Conservation (phyloP, 2,329 filamentous ascomycete genomes). For the Ophiostoma australiae region DNA sequence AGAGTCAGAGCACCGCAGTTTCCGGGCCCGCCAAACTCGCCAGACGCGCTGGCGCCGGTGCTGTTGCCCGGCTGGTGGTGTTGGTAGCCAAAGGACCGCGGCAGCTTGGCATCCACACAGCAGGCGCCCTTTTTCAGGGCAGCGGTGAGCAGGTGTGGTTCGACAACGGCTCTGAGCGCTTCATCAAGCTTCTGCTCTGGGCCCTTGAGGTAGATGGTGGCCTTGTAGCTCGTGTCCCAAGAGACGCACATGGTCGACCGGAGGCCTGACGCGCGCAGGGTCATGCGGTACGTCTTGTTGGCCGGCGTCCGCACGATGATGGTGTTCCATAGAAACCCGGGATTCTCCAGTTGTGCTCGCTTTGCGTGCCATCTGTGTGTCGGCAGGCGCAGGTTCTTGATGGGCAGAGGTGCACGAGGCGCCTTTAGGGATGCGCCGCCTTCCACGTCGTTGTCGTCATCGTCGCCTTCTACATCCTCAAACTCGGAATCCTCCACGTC, state of each 20-base stretch:
- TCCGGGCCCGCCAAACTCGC: conserved; percentile 22
- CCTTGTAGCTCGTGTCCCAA: conserved; percentile 94
- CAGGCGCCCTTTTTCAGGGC: conserved; percentile 18
- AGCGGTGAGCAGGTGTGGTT: conserved; percentile 21
- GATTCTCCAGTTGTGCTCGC: conserved; percentile 78
- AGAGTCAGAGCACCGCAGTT: conserved; percentile 26
- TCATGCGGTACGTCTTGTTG: conserved; percentile 82
- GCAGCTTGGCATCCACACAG: conserved; percentile 26
- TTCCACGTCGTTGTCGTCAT: conserved; percentile 34
- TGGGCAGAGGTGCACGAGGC: conserved; percentile 72
- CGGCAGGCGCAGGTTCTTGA: conserved; percentile 87
- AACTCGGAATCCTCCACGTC: conserved; percentile 2
- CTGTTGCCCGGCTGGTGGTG: neutral
- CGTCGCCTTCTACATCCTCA: neutral
- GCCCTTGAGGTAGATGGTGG: conserved; percentile 75
- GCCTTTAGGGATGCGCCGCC: neutral
- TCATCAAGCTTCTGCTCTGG: conserved; percentile 12
- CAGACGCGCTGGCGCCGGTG: neutral
- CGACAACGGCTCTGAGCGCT: conserved; percentile 24
- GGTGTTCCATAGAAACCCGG: conserved; percentile 82
- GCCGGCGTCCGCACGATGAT: conserved; percentile 78
- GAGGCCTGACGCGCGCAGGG: conserved; percentile 71
- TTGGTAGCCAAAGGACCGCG: conserved; percentile 27
- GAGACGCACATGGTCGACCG: conserved; percentile 63
- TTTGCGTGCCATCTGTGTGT: conserved; percentile 95